Evolutionary conservation across 106 monocot genomes (phyloP), one percentile per base, ranked within the genome.

Genomic region (Gastrodia elata): DNA sequence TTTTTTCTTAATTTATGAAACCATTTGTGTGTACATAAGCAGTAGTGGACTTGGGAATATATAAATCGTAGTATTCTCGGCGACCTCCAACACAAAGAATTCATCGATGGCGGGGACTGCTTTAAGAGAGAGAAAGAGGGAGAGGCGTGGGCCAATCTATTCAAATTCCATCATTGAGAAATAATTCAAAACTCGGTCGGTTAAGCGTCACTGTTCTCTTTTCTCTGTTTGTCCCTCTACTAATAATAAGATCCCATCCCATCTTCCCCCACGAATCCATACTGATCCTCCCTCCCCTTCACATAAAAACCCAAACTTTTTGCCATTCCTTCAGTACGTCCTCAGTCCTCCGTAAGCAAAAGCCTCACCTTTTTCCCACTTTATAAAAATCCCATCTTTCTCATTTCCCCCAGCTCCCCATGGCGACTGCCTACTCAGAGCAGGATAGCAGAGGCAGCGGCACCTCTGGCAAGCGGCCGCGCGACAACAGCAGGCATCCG

Each of bases 401-500:
- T 57, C 7, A 6, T 25, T 22, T 57, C 10, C 15, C 44, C 16
- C 16, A 15, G 20, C 43, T 57, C 57, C 2, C n/a, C 57, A 57
- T n/a, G 26, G 26, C n/a, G 57, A 25, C n/a, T 24, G 24, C 2
- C 2, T 24, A 57, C 25, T 57, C 57, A 24, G 57, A 57, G 57
- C 57, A 57, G 20, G 57, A 57, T 20, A 71, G 40, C 40, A 71
- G 41, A 0, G 4, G 36, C 65, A 67, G 38, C 70, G 42, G 42
- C 11, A n/a, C 40, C 6, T 30, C 34, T 26, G 42, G 41, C 40
- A 15, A n/a, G 28, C 22, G 59, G 30, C 8, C 52, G 20, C 27
- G 65, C 24, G 65, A 67, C 11, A 5, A 34, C 33, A 68, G 34
- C 32, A 68, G 14, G 65, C 77, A 72, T 33, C 77, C 71, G 42